These are phyloP conservation scores for Tetrahymena malaccensis DNA, from an alignment of 73 alveolate genomes.

Conservation along the genomic window DNA sequence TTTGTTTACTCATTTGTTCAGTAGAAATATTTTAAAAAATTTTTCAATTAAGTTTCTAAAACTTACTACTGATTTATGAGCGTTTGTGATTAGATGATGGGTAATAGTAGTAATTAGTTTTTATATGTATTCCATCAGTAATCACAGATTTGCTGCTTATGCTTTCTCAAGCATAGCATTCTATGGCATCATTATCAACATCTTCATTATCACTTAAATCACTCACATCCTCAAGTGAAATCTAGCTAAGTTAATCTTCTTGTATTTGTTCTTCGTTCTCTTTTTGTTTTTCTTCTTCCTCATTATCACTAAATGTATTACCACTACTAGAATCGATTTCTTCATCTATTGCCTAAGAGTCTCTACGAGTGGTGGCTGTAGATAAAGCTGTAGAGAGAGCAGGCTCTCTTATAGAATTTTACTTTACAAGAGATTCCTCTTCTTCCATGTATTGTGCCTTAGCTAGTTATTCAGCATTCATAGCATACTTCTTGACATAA, in stretches of 20 bases:
- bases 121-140: neutral
- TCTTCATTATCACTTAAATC: neutral
- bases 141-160: neutral
- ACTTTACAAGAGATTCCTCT: neutral
- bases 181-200: neutral
- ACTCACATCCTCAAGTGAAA: neutral
- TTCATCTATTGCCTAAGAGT: neutral
- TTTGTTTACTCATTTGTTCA: too few relatives aligned
- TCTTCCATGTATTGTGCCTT: neutral
- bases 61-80: neutral
- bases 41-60: neutral
- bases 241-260: neutral
- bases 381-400: neutral
- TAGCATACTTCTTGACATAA: slow-evolving; percentile 57
- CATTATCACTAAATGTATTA: neutral
- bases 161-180: neutral
- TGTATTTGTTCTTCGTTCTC: neutral
- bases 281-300: neutral
- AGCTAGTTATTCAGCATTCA: neutral
- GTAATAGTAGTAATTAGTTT: neutral
- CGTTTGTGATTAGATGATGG: neutral
- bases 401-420: neutral
- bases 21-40: neutral
- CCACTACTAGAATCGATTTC: neutral
- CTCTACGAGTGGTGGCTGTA: neutral